A percentile compares a stretch with the other conserved stretches of the same genome.
Evolutionary conservation across 2,329 filamentous ascomycete species (phyloP).

Genomic region (Xylaria sp.): DNA sequence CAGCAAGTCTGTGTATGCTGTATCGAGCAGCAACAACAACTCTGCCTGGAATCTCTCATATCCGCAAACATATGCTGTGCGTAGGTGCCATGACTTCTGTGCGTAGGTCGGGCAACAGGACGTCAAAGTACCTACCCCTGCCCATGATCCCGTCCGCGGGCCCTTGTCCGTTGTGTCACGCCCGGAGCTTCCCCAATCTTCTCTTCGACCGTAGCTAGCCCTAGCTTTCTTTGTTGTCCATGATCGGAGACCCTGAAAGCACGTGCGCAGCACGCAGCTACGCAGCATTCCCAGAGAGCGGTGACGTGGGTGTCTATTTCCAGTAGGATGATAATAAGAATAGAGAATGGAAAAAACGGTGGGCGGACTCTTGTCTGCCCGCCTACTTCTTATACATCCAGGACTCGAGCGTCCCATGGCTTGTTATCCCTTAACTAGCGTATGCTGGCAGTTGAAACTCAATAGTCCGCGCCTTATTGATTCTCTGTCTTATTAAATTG

Average conservation of each 20-base stretch:
- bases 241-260: slow-evolving; percentile 16
- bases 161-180: slow-evolving; percentile 21
- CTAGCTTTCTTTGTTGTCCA: slow-evolving; percentile 9
- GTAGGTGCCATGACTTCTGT: not conserved
- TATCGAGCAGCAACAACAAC: not conserved
- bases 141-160: not conserved
- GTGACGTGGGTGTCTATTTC: slow-evolving; percentile 28
- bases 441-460: slow-evolving; percentile 22
- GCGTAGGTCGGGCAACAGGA: slow-evolving; percentile 1
- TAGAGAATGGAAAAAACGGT: slow-evolving; percentile 15
- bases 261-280: slow-evolving; percentile 26
- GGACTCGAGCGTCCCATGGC: slow-evolving; percentile 18
- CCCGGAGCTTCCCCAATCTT: slow-evolving; percentile 39
- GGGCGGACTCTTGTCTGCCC: slow-evolving; percentile 25
- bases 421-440: not conserved
- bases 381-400: slow-evolving; percentile 26
- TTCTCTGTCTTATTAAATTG: slow-evolving; percentile 28
- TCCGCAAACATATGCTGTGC: no score
- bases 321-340: slow-evolving; percentile 16
- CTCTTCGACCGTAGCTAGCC: not conserved
- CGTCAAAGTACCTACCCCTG: not conserved
- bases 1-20: not conserved
- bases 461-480: slow-evolving; percentile 33
- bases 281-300: not conserved
- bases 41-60: not conserved